Evolutionary conservation across 257 asterid genomes (phyloP).

Genomic region (Scutellaria galericulata): DNA sequence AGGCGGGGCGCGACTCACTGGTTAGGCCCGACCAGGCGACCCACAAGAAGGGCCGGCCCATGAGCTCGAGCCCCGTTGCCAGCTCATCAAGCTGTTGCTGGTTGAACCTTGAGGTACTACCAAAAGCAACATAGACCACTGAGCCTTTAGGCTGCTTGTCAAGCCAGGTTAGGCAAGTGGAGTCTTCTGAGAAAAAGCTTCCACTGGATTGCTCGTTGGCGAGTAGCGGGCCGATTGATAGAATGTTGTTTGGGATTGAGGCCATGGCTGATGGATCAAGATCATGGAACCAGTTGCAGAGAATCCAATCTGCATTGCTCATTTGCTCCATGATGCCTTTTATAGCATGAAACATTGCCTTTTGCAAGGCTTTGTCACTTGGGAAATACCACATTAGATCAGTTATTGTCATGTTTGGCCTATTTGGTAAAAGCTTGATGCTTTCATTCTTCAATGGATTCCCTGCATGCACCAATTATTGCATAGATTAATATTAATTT

Average conservation of each 20-base stretch:
- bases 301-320: conserved; percentile 47
- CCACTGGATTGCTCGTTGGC: conserved; percentile 44
- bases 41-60: conserved; percentile 58
- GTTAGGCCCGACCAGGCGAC: conserved; percentile 56
- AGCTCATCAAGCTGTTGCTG: conserved; percentile 53
- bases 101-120: conserved; percentile 55
- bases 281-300: conserved; percentile 58
- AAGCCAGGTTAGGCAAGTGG: conserved; percentile 63
- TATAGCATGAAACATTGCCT: conserved; percentile 30
- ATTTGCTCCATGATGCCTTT: conserved; percentile 7
- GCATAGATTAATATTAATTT: no score
- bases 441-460: conserved; percentile 46
- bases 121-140: conserved; percentile 67
- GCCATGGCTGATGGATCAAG: conserved; percentile 38
- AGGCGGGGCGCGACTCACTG: conserved; percentile 14
- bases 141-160: conserved; percentile 52
- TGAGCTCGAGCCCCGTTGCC: conserved; percentile 56
- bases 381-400: conserved; percentile 62
- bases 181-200: conserved; percentile 51
- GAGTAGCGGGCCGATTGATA: conserved; percentile 60
- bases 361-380: conserved; percentile 38
- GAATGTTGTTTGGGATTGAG: conserved; percentile 41
- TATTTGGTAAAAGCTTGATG: conserved; percentile 39
- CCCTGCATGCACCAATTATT: conserved; percentile 37
- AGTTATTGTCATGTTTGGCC: conserved; percentile 45